Percentiles rank a stretch among this genome's conserved stretches.
phyloP scores from a whole-genome alignment of 257 asterid genomes.

The Solanum raphanifolium region DNA sequence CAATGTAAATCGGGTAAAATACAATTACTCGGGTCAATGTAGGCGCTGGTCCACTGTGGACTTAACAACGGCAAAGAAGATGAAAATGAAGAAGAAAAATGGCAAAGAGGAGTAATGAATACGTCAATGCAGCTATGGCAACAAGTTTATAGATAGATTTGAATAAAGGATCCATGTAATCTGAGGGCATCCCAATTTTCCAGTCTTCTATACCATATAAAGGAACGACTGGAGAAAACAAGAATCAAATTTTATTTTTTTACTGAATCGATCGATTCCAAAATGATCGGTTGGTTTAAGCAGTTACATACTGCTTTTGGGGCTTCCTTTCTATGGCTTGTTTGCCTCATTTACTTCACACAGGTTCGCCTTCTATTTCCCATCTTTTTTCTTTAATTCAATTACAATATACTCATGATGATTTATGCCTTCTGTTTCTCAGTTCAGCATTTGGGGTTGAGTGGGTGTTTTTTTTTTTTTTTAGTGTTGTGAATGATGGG shows the following conservation, averaged over 20 bases:
- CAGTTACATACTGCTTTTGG: constrained; percentile 76
- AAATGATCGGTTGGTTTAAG: constrained; percentile 61
- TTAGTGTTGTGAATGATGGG: not conserved
- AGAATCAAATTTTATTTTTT: not conserved
- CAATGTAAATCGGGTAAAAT: not conserved
- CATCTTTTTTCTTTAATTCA: not conserved
- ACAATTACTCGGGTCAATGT: not conserved
- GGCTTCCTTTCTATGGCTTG: constrained; percentile 81
- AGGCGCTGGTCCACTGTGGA: not conserved
- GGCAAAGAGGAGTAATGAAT: not conserved
- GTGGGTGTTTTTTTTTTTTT: not conserved
- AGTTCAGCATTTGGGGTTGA: not conserved
- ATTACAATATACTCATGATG: not conserved
- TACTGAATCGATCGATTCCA: not conserved
- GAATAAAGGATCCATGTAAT: not conserved
- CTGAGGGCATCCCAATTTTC: not conserved
- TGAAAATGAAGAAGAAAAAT: not conserved
- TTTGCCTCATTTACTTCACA: constrained; percentile 89
- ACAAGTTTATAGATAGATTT: not conserved
- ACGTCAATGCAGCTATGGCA: not conserved
- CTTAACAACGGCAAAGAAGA: not conserved
- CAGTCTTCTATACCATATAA: not conserved
- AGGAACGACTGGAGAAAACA: not conserved
- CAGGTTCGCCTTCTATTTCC: constrained; percentile 31
- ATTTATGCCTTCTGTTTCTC: not conserved